Conservation (phyloP, 2,329 filamentous ascomycete genomes). For the Xylaria sp. region DNA sequence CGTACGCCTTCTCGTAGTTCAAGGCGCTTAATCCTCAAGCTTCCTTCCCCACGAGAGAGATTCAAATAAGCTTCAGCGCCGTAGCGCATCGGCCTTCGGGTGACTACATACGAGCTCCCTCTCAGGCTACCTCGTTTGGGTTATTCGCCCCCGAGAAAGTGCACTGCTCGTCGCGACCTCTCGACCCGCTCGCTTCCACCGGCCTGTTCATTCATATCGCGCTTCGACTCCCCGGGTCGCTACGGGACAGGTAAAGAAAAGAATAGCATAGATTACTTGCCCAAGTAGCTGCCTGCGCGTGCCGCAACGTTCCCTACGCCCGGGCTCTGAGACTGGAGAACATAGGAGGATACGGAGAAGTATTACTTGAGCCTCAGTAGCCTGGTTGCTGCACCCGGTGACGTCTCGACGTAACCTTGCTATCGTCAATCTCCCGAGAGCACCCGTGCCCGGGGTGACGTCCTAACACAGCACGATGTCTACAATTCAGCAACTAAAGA, state of each 20-base stretch:
- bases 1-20: conserved; percentile 1
- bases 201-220: neutral
- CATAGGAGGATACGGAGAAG: neutral
- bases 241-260: neutral
- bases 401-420: conserved; percentile 24
- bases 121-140: conserved; percentile 6
- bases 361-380: conserved; percentile 19
- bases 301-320: neutral
- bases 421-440: conserved; percentile 14
- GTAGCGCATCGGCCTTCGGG: neutral
- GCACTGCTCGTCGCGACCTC: neutral
- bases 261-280: neutral
- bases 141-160: neutral
- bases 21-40: neutral
- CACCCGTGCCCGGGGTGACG: conserved; percentile 32
- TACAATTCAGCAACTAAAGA: conserved; percentile 93
- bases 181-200: no score
- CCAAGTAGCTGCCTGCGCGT: neutral
- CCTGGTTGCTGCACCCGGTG: conserved; percentile 16
- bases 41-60: neutral
- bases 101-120: neutral
- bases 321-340: neutral
- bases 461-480: conserved; percentile 54
- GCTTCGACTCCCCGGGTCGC: neutral
- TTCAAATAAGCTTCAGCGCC: neutral